These are phyloP conservation scores for Blastomyces percursus DNA, from an alignment of 2,329 filamentous ascomycete genomes.

Conservation along the genomic window DNA sequence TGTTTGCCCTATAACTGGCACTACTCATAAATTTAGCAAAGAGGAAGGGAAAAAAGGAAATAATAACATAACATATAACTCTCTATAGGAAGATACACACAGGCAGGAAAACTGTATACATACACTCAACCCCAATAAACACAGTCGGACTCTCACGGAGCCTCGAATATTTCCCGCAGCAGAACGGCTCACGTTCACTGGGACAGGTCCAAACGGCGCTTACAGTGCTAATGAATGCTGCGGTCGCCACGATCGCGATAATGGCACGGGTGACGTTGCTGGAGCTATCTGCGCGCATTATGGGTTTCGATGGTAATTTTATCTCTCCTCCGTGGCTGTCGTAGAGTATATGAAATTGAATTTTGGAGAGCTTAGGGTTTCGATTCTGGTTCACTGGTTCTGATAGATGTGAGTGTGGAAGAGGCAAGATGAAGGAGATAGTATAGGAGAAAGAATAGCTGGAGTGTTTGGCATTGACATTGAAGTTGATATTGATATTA, in stretches of 20 bases:
- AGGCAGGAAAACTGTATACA: background rate
- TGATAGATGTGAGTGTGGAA: background rate
- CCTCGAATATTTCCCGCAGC: slow-evolving; percentile 8
- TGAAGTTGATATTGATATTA: background rate
- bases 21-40: background rate
- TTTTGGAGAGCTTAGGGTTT: background rate
- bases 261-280: background rate
- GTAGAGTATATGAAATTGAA: background rate
- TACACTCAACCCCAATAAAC: background rate
- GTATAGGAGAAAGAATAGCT: background rate
- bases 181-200: slow-evolving; percentile 13
- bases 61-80: background rate
- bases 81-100: too few relatives aligned
- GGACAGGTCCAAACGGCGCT: slow-evolving; percentile 14
- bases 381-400: background rate
- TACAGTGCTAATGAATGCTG: slow-evolving; percentile 1
- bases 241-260: background rate
- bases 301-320: background rate
- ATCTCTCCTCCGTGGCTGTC: background rate
- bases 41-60: too few relatives aligned
- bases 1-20: background rate
- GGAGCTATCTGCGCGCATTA: background rate
- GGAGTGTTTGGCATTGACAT: background rate
- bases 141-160: background rate
- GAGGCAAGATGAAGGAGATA: background rate